These are phyloP conservation scores for Sugiyamaella neomexicana DNA, from an alignment of 1,139 yeast genomes.

Conservation along the genomic window DNA sequence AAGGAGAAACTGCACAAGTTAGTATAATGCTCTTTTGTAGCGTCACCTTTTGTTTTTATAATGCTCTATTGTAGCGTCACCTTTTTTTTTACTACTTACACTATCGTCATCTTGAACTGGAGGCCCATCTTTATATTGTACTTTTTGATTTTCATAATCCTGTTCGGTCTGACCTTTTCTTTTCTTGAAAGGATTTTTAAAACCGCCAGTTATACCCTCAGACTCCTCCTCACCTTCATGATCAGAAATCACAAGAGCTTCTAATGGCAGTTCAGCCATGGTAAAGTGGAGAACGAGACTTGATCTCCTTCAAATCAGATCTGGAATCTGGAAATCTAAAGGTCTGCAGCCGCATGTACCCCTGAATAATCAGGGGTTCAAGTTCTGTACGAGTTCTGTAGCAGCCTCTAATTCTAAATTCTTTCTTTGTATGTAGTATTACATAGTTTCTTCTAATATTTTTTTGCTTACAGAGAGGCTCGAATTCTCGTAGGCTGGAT, in stretches of 20 bases:
- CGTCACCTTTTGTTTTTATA: neutral
- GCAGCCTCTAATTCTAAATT: no score
- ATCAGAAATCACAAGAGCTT: neutral
- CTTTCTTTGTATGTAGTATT: no score
- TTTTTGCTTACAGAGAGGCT: neutral
- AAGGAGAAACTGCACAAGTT: conserved; percentile 25
- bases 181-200: conserved; percentile 12
- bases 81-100: conserved; percentile 3
- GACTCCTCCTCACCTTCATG: neutral
- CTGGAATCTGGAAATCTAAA: neutral
- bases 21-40: neutral
- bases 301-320: neutral
- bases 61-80: no score
- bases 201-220: neutral
- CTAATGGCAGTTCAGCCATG: conserved; percentile 1
- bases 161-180: conserved; percentile 40
- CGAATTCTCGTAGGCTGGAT: neutral
- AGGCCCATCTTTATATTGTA: conserved; percentile 33
- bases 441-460: no score
- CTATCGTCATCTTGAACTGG: conserved; percentile 34
- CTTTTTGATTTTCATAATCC: conserved; percentile 34
- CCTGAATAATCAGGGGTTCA: neutral
- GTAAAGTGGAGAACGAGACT: neutral
- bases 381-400: no score
- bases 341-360: conserved; percentile 1